phyloP scores from a whole-genome alignment of 164 flowering plant genomes.

The Santalum album region DNA sequence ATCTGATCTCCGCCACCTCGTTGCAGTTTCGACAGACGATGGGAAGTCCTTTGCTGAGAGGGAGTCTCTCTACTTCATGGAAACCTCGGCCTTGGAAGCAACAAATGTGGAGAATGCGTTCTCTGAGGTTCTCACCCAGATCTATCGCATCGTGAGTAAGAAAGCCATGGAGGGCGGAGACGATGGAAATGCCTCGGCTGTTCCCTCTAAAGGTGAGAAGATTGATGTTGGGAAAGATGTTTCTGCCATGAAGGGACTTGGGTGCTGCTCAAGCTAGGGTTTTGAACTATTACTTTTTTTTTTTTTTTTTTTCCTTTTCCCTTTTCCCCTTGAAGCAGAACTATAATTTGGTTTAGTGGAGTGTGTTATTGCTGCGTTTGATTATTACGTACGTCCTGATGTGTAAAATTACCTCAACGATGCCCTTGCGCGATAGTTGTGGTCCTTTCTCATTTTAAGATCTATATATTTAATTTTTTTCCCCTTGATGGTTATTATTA shows the following conservation, averaged over 20 bases:
- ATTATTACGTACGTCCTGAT: too few species aligned
- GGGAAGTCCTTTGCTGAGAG: slow-evolving; percentile 65
- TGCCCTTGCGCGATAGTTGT: too few species aligned
- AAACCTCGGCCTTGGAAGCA: slow-evolving; percentile 70
- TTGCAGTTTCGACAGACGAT: slow-evolving; percentile 66
- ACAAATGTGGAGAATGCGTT: slow-evolving; percentile 76
- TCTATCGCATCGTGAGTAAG: slow-evolving; percentile 63
- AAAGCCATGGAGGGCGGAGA: slow-evolving; percentile 51
- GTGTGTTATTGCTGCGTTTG: too few species aligned
- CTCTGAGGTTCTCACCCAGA: slow-evolving; percentile 64
- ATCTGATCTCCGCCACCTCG: slow-evolving; percentile 70
- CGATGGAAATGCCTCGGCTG: slow-evolving; percentile 28
- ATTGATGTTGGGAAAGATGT: slow-evolving; percentile 58
- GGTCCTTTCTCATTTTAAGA: too few species aligned
- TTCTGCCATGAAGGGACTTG: slow-evolving; percentile 45
- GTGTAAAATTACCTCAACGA: too few species aligned
- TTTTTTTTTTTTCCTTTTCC: too few species aligned
- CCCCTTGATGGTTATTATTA: too few species aligned
- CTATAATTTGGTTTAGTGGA: too few species aligned
- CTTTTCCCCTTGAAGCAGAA: too few species aligned
- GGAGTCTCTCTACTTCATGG: slow-evolving; percentile 82
- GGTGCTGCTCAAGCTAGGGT: slow-evolving; percentile 52
- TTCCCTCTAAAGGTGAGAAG: slow-evolving; percentile 55
- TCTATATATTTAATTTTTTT: too few species aligned
- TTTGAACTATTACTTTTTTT: background rate